Evolutionary conservation across 2,329 filamentous ascomycete species (phyloP), one percentile per base, ranked within the genome.

Genomic region (Scedosporium aurantiacum): DNA sequence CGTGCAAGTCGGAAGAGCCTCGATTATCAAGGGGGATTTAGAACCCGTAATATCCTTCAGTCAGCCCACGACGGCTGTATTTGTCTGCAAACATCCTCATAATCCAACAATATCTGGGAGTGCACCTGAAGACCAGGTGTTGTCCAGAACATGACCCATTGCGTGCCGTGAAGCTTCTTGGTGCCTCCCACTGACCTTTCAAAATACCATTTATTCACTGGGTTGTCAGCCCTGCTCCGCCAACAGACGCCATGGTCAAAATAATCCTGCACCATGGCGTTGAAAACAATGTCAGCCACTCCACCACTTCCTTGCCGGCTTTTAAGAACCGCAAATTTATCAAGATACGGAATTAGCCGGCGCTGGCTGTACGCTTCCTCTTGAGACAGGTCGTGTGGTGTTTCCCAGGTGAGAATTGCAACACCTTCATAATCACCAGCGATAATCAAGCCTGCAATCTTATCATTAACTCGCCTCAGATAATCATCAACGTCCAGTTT

Each of bases 91-190:
- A 92, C 88, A 60, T 80, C 80, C 70, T 90, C 87, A 68, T 91
- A 92, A 70, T 91, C 88, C 63, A 72, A 71, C 64, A 90, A 83
- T 57, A 74, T 78, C 63, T 78, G 74, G 41, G 78, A 75, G 63
- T 82, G 79, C 56, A 82, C 75, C 52, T 84, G 76, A 61, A 87
- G 78, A 56, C 84, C 82, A 0, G 83, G 79, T 1, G 89, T 94
- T 1, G 94, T 99, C 92, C 94, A 99, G 70, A 99, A 99, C 91
- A 97, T 97, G 3, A 91, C 91, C 94, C 94, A 99, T 67, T 92
- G 87, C 55, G 83, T 89, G n/a, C 83, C 85, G 0, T 82, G 79
- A 43, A 99, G 75, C 75, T 95, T 94, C 81, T 87, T 89, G 2
- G 87, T 92, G 0, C 94, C 94, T 6, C 58, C 58, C 57, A 83